Conservation (phyloP, 129 eudicot genomes). For the Erigeron canadensis region DNA sequence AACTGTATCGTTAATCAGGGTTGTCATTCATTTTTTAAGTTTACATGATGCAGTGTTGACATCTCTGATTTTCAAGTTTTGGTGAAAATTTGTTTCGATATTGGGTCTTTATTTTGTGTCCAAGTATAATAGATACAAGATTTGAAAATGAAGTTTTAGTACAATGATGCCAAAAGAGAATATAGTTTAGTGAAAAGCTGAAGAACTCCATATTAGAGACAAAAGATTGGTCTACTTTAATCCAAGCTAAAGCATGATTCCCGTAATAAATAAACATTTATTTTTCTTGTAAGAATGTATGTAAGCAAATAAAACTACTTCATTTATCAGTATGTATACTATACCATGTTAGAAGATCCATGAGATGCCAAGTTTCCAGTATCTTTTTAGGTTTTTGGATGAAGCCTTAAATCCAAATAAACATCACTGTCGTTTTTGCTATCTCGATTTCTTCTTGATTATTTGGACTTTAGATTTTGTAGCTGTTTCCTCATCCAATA, state of each 20-base stretch:
- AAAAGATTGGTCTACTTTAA: slow-evolving; percentile 20
- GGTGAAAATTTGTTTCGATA: slow-evolving; percentile 10
- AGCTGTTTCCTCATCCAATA: slow-evolving; percentile 4
- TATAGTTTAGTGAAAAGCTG: slow-evolving; percentile 11
- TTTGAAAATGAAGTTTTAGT: slow-evolving; percentile 15
- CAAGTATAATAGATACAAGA: not conserved
- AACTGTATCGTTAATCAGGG: not conserved
- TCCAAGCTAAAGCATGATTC: slow-evolving; percentile 19
- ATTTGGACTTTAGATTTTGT: slow-evolving; percentile 16
- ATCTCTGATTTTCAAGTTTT: not conserved
- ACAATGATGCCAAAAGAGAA: slow-evolving; percentile 17
- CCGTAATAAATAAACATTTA: slow-evolving; percentile 30
- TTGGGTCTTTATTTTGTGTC: slow-evolving; percentile 2
- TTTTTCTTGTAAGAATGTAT: slow-evolving; percentile 29
- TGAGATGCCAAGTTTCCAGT: slow-evolving; percentile 2
- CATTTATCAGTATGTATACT: slow-evolving; percentile 35
- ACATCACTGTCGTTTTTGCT: slow-evolving; percentile 1
- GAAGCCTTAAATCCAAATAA: slow-evolving; percentile 1
- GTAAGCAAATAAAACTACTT: slow-evolving; percentile 39
- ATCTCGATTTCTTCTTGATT: slow-evolving; percentile 26
- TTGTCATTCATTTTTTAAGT: not conserved
- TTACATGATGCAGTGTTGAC: not conserved
- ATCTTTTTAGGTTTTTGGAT: slow-evolving; percentile 10
- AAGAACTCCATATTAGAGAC: slow-evolving; percentile 20
- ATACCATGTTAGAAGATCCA: slow-evolving; percentile 23